Conservation (phyloP, 176 grass and related monocot species). For the Calamus simplicifolius region DNA sequence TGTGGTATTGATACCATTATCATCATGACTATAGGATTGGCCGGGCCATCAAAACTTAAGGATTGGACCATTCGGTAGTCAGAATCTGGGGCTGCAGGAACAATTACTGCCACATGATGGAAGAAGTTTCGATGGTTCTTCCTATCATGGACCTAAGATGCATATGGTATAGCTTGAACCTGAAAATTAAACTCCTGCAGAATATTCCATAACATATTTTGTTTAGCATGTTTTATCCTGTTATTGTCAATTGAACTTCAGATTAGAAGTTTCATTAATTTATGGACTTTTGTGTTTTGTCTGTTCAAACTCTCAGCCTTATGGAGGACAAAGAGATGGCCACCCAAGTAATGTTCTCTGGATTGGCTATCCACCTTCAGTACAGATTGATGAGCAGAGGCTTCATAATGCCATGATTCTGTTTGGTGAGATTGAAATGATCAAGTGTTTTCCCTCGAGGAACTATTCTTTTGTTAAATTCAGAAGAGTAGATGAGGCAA, state of each 20-base stretch:
- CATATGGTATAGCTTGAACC: slow-evolving; percentile 18
- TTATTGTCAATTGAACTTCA: too few species aligned
- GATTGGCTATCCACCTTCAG: slow-evolving; percentile 65
- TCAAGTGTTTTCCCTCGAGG: slow-evolving; percentile 55
- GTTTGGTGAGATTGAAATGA: slow-evolving; percentile 67
- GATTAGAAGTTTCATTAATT: too few species aligned
- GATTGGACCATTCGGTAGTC: slow-evolving; percentile 24
- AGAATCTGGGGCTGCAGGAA: slow-evolving; percentile 17
- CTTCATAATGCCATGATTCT: slow-evolving; percentile 74
- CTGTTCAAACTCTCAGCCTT: slow-evolving; percentile 19
- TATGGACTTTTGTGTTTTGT: slow-evolving; percentile 16
- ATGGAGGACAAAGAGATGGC: slow-evolving; percentile 38
- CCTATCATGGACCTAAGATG: slow-evolving; percentile 20
- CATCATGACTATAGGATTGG: slow-evolving; percentile 43
- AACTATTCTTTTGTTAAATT: slow-evolving; percentile 91
- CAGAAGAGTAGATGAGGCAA: slow-evolving; percentile 54
- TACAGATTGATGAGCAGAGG: slow-evolving; percentile 57
- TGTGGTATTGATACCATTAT: slow-evolving; percentile 4
- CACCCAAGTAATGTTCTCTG: slow-evolving; percentile 78
- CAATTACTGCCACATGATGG: slow-evolving; percentile 9
- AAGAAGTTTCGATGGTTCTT: slow-evolving; percentile 36
- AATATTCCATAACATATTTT: slow-evolving; percentile 8
- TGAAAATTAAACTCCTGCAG: slow-evolving; percentile 13
- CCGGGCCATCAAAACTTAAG: slow-evolving; percentile 3
- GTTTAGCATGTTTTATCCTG: too few species aligned